These are phyloP conservation scores for Eruca vesicaria DNA, from an alignment of 441 rosid genomes.

Conservation along the genomic window DNA sequence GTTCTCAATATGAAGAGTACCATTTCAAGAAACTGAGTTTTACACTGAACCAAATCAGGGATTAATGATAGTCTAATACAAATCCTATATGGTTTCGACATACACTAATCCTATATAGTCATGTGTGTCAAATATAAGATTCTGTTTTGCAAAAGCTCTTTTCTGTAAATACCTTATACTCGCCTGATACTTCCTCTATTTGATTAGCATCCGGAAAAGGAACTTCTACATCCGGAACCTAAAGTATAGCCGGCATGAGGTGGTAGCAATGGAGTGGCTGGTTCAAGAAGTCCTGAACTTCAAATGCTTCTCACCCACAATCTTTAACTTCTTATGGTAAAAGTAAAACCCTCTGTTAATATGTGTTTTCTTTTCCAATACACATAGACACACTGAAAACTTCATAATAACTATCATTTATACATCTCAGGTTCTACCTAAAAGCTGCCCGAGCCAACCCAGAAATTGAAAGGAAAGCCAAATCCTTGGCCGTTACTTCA, in stretches of 20 bases:
- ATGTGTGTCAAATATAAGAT: neutral
- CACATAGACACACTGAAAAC: neutral
- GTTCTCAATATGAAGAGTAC: neutral
- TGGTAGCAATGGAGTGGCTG: constrained; percentile 98
- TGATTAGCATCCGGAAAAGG: constrained; percentile 63
- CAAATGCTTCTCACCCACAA: constrained; percentile 76
- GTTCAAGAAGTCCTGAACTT: constrained; percentile 89
- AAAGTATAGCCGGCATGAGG: constrained; percentile 67
- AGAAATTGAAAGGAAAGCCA: constrained; percentile 65
- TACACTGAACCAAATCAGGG: constrained; percentile 3
- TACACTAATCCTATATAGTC: neutral
- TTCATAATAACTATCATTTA: neutral
- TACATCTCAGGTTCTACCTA: constrained; percentile 65
- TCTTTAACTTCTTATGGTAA: constrained; percentile 83
- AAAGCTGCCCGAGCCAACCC: constrained; percentile 75
- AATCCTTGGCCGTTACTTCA: constrained; percentile 64
- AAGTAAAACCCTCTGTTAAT: constrained; percentile 35
- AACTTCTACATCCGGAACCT: constrained; percentile 54
- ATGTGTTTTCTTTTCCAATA: neutral
- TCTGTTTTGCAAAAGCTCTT: neutral
- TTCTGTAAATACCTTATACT: neutral
- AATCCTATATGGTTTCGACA: neutral
- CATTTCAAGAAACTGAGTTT: constrained; percentile 14
- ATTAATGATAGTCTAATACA: neutral
- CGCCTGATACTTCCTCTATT: constrained; percentile 12